These are phyloP conservation scores for Globisporangium nagaii DNA, from an alignment of 352 stramenopile species.

Conservation along the genomic window DNA sequence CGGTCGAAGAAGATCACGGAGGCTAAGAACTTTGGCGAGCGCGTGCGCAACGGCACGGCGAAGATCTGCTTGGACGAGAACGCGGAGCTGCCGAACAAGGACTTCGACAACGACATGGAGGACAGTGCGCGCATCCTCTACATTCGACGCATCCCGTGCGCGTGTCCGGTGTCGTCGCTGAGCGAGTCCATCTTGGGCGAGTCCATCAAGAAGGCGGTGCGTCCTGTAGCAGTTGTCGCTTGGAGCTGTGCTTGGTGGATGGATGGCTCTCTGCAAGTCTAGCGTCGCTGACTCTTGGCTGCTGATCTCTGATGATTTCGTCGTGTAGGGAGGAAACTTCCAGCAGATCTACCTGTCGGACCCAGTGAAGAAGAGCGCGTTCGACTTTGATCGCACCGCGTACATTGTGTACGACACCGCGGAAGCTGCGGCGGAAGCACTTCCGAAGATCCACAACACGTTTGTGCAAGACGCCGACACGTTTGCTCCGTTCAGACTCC, in stretches of 20 bases:
- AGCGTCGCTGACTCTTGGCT: too few species aligned
- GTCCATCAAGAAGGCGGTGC: constrained; percentile 77
- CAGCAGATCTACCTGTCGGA: constrained; percentile 78
- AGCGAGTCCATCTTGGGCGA: constrained; percentile 67
- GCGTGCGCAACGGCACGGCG: constrained; percentile 38
- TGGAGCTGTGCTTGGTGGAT: too few species aligned
- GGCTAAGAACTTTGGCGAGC: constrained; percentile 71
- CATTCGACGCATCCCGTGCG: constrained; percentile 75
- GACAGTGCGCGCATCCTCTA: constrained; percentile 74
- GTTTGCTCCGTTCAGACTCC: constrained; percentile 71
- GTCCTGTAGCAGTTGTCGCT: too few species aligned
- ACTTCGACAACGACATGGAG: constrained; percentile 78
- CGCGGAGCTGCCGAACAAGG: constrained; percentile 28
- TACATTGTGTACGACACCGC: constrained; percentile 83
- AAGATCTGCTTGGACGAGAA: constrained; percentile 68
- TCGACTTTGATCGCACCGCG: constrained; percentile 80
- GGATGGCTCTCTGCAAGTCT: too few species aligned
- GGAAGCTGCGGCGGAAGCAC: constrained; percentile 58
- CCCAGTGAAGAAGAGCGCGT: constrained; percentile 81
- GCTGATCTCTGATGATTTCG: background rate
- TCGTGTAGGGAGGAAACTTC: constrained; percentile 55
- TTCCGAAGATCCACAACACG: constrained; percentile 83
- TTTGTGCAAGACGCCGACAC: constrained; percentile 77
- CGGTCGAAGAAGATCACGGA: constrained; percentile 60
- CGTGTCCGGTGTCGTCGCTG: constrained; percentile 58